Evolutionary conservation across 208 protist genomes (phyloP).

Genomic region (Crithidia brevicula): DNA sequence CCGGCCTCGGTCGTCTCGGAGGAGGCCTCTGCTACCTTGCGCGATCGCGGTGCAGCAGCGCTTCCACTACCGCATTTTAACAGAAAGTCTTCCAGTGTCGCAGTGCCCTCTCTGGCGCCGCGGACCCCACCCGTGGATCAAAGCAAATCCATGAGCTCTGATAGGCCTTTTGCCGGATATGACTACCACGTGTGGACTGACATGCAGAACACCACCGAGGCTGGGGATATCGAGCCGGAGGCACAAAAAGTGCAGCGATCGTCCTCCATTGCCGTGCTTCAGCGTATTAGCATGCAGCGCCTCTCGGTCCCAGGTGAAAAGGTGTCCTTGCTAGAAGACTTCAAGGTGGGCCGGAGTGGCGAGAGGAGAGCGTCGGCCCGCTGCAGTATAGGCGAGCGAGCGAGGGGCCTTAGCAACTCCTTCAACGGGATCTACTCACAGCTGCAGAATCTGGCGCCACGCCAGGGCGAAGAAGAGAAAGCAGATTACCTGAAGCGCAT

Average conservation of each 20-base stretch:
- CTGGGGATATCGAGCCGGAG: not conserved
- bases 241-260: conserved; percentile 28
- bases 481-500: conserved; percentile 29
- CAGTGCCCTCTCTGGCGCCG: not conserved
- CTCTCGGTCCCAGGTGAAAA: conserved; percentile 18
- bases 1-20: conserved; percentile 4
- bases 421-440: conserved; percentile 41
- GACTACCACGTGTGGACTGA: conserved; percentile 22
- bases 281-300: conserved; percentile 41
- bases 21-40: not conserved
- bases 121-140: not conserved
- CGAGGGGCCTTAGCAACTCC: conserved; percentile 35
- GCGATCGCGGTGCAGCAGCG: too few species aligned
- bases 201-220: conserved; percentile 10
- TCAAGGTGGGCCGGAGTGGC: conserved; percentile 8
- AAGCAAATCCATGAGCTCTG: conserved; percentile 10
- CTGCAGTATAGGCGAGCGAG: conserved; percentile 30
- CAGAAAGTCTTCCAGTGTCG: not conserved
- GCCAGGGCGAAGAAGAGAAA: conserved; percentile 6
- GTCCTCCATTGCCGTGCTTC: conserved; percentile 33
- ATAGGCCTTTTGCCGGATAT: conserved; percentile 24
- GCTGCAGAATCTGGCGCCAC: conserved; percentile 25
- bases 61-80: not conserved
- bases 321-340: conserved; percentile 22
- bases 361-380: not conserved